phyloP scores from a whole-genome alignment of 768 basidiomycete species.

The Crassisporium funariophilum region DNA sequence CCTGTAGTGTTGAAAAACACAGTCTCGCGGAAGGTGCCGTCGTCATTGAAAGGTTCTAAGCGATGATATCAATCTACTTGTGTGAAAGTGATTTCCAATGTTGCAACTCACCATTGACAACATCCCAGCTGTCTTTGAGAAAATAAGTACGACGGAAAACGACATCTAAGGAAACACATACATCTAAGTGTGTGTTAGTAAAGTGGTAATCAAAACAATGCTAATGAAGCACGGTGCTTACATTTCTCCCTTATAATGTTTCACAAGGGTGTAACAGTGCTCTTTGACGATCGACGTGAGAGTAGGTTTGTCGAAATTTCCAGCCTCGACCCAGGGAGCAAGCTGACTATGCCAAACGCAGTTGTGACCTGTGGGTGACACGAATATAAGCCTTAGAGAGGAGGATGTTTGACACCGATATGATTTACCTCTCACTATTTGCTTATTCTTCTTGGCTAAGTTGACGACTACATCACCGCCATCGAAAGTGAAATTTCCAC shows the following conservation, averaged over 20 bases:
- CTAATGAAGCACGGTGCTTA: conserved; percentile 20
- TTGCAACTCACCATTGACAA: conserved; percentile 43
- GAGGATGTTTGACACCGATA: neutral
- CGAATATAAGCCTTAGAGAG: neutral
- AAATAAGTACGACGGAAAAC: neutral
- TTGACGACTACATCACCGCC: conserved; percentile 48
- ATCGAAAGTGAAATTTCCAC: conserved; percentile 50
- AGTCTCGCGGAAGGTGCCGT: conserved; percentile 54
- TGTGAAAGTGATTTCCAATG: conserved; percentile 7
- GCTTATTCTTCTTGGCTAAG: conserved; percentile 46
- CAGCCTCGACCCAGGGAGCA: conserved; percentile 49
- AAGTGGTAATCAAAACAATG: neutral
- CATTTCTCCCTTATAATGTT: conserved; percentile 56
- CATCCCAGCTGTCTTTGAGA: conserved; percentile 48
- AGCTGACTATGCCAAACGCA: conserved; percentile 58
- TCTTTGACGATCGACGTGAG: conserved; percentile 46
- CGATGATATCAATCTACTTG: neutral
- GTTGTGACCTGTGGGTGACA: conserved; percentile 38
- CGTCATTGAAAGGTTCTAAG: conserved; percentile 58
- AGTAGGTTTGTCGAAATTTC: conserved; percentile 41
- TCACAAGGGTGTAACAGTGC: conserved; percentile 51
- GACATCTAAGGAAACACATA: conserved; percentile 9
- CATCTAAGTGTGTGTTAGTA: conserved; percentile 9
- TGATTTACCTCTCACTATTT: conserved; percentile 44
- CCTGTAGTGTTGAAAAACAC: conserved; percentile 57